Evolutionary conservation across 1,284 basidiomycete species (phyloP).

Genomic region (Nidula niveotomentosa): DNA sequence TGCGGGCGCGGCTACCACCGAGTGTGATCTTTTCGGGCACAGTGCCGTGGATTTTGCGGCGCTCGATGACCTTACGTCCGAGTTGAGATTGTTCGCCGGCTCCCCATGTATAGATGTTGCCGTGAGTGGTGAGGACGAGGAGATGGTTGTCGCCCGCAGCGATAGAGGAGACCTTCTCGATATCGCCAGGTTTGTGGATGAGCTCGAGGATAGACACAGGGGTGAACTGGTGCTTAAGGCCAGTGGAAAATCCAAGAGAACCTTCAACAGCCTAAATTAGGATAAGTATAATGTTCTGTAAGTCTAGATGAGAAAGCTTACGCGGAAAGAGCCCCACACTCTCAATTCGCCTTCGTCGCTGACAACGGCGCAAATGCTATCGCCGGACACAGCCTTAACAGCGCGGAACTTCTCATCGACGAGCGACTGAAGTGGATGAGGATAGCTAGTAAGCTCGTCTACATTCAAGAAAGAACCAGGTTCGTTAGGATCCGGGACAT

Average conservation of each 20-base stretch:
- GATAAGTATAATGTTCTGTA: conserved; percentile 2
- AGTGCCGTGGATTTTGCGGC: conserved; percentile 83
- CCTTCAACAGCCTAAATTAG: conserved; percentile 69
- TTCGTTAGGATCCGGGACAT: conserved; percentile 68
- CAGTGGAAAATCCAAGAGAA: conserved; percentile 81
- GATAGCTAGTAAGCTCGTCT: conserved; percentile 80
- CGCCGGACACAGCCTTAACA: conserved; percentile 80
- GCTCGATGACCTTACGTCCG: conserved; percentile 81
- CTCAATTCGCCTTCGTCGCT: conserved; percentile 77
- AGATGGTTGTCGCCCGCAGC: conserved; percentile 88
- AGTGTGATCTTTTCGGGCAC: conserved; percentile 80
- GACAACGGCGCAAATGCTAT: conserved; percentile 83
- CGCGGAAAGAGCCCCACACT: conserved; percentile 93
- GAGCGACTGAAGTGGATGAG: conserved; percentile 72
- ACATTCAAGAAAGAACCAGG: conserved; percentile 59
- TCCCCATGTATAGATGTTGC: conserved; percentile 85
- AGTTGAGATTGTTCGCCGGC: conserved; percentile 87
- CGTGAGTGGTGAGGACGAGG: conserved; percentile 82
- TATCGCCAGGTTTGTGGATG: conserved; percentile 59
- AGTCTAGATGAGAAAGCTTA: conserved; percentile 37
- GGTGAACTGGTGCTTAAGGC: conserved; percentile 62
- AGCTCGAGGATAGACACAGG: conserved; percentile 73
- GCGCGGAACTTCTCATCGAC: conserved; percentile 80
- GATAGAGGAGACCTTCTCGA: conserved; percentile 77
- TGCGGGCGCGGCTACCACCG: conserved; percentile 56